A percentile compares a stretch with the other conserved stretches of the same genome.
phyloP scores from a whole-genome alignment of 148 eudicot genomes.

The Mesembryanthemum crystallinum region DNA sequence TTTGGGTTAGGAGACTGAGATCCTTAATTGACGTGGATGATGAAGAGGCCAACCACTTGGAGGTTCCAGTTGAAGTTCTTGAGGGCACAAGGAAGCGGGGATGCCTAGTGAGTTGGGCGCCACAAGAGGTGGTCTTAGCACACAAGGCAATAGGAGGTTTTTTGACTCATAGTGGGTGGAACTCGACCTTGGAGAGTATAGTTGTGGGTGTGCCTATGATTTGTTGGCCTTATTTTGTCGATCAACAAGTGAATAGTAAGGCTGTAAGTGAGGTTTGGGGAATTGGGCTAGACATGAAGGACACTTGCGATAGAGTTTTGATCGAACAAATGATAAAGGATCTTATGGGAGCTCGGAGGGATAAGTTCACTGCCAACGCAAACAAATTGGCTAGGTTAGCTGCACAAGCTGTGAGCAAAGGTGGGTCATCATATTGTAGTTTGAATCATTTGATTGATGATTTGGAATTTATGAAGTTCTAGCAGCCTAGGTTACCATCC shows the following conservation, averaged over 20 bases:
- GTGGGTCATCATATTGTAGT: slow-evolving; percentile 29
- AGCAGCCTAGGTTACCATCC: too few species aligned
- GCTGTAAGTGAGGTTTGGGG: slow-evolving; percentile 30
- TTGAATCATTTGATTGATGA: slow-evolving; percentile 27
- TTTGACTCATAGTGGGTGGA: slow-evolving; percentile 39
- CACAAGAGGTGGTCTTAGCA: slow-evolving; percentile 35
- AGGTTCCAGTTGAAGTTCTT: slow-evolving; percentile 1
- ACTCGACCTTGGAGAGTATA: slow-evolving; percentile 38
- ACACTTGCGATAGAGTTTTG: slow-evolving; percentile 23
- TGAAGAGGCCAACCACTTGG: not conserved
- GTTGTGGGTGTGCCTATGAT: slow-evolving; percentile 35
- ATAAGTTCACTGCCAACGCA: slow-evolving; percentile 10
- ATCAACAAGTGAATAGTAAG: slow-evolving; percentile 38
- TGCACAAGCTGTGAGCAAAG: slow-evolving; percentile 19
- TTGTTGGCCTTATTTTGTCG: slow-evolving; percentile 33
- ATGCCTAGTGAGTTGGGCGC: slow-evolving; percentile 30
- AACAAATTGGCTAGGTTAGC: slow-evolving; percentile 20
- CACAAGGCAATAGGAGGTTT: slow-evolving; percentile 35
- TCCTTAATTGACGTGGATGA: slow-evolving; percentile 11
- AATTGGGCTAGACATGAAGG: slow-evolving; percentile 35
- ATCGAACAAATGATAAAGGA: slow-evolving; percentile 28
- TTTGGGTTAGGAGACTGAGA: slow-evolving; percentile 32
- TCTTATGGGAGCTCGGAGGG: slow-evolving; percentile 25
- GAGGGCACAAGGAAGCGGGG: slow-evolving; percentile 28
- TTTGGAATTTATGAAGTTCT: slow-evolving; percentile 23